These are phyloP conservation scores for Fusarium sp. DNA, from an alignment of 2,329 filamentous ascomycete genomes.

Conservation along the genomic window DNA sequence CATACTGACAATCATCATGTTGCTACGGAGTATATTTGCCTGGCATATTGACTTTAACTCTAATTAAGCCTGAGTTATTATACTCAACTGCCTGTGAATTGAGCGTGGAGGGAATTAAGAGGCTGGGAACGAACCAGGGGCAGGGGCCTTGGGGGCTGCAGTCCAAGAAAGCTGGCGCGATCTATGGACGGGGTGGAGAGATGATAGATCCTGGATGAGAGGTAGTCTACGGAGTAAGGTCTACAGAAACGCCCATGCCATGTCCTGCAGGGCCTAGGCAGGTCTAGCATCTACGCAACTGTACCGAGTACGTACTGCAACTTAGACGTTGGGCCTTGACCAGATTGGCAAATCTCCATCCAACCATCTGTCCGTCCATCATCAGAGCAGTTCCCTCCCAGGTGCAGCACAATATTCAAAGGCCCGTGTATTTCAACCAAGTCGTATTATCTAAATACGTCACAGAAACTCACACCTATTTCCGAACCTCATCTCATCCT, in stretches of 20 bases:
- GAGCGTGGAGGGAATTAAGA: conserved; percentile 15
- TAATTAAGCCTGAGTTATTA: no score
- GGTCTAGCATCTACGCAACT: conserved; percentile 24
- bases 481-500: not conserved
- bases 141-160: conserved; percentile 15
- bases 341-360: conserved; percentile 27
- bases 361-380: not conserved
- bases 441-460: no score
- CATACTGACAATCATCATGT: not conserved
- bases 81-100: not conserved
- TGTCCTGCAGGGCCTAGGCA: conserved; percentile 41
- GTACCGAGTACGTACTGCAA: not conserved
- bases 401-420: not conserved
- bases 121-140: conserved; percentile 28
- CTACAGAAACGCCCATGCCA: conserved; percentile 11
- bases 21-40: no score
- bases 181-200: conserved; percentile 46
- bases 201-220: conserved; percentile 38
- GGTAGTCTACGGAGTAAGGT: not conserved
- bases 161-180: conserved; percentile 43
- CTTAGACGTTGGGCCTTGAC: conserved; percentile 22
- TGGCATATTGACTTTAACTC: no score
- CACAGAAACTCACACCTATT: not conserved
- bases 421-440: not conserved
- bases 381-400: not conserved